Evolutionary conservation across 345 rosid species (phyloP), one percentile per base, ranked within the genome.

Genomic region (Mercurialis annua): DNA sequence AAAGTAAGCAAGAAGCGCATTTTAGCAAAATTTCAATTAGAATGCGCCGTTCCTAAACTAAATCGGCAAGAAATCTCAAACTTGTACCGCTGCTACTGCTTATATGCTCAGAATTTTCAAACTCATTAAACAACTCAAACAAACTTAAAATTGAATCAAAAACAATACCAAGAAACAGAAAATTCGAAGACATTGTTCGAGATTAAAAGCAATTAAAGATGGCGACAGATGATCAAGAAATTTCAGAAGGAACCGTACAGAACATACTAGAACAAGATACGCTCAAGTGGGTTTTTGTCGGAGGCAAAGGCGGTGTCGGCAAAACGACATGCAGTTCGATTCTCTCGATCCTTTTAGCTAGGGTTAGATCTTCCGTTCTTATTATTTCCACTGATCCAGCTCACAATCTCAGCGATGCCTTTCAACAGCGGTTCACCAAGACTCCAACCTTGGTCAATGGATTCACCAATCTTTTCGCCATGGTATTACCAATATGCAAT

Each of bases 321-420:
- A 94, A 94, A 81, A 95, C 99, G 55, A 92, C 97, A 11, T 89
- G 99, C 81, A 95, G 99, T 78, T 95, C 98, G 2, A 85, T 92
- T 43, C 78, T 95, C 26, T 78, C 99, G 43, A 86, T 90, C 74
- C 87, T 91, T 50, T 76, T 95, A 59, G 86, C 98, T 40, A 64
- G 68, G 67, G 92, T 92, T 67, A 87, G 99, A 77, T 70, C 97
- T 70, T 92, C 99, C 36, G 99, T 95, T 38, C 78, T 95, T 77
- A 92, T 95, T 82, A 95, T 95, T 65, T 95, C 99, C 78, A 95
- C 99, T 49, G 99, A 95, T 67, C 99, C 99, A 1, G 99, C 99
- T 77, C 99, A 95, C 82, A 95, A 95, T 79, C 98, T 95, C 80
- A 95, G 98, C 79, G 97, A 95, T 70, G 98, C 98, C 6, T 95